Conservation (phyloP, 805 yeast species). For the Danielia reshetovae region DNA sequence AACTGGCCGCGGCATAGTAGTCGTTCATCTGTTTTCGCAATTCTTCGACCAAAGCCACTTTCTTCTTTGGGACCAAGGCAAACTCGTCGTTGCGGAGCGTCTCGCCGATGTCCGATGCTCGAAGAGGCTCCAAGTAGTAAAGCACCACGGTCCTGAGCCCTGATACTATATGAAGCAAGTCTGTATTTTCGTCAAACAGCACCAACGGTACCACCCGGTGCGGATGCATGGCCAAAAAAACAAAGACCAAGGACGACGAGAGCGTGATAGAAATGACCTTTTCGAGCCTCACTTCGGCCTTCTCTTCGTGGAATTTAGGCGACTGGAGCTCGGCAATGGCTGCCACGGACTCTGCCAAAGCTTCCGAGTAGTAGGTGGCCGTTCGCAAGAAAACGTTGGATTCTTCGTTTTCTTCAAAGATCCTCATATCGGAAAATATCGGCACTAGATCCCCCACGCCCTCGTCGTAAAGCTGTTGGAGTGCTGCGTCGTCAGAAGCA, state of each 20-base stretch:
- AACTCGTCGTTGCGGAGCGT: not conserved
- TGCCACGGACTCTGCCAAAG: constrained; percentile 8
- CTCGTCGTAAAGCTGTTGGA: not conserved
- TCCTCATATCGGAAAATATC: constrained; percentile 6
- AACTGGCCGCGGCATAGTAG: constrained; percentile 2
- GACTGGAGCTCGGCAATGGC: constrained; percentile 3
- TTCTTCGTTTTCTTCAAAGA: constrained; percentile 8
- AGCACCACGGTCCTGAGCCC: constrained; percentile 1
- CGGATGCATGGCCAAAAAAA: constrained; percentile 31
- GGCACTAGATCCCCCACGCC: constrained; percentile 5
- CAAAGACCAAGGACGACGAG: constrained; percentile 18
- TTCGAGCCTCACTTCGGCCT: too few relatives aligned
- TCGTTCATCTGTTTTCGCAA: constrained; percentile 4
- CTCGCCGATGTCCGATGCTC: constrained; percentile 4
- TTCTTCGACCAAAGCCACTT: not conserved
- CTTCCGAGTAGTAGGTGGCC: constrained; percentile 20
- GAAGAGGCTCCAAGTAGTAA: too few relatives aligned
- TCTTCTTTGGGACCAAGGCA: not conserved
- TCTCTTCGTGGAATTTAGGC: too few relatives aligned
- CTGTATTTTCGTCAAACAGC: constrained; percentile 14
- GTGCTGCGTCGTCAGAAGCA: not conserved
- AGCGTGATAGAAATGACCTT: constrained; percentile 7
- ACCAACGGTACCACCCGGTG: constrained; percentile 27
- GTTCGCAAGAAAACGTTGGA: constrained; percentile 16
- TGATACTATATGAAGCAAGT: constrained; percentile 4